Conservation (phyloP, 495 filamentous ascomycete genomes). For the Aspergillus affinis region DNA sequence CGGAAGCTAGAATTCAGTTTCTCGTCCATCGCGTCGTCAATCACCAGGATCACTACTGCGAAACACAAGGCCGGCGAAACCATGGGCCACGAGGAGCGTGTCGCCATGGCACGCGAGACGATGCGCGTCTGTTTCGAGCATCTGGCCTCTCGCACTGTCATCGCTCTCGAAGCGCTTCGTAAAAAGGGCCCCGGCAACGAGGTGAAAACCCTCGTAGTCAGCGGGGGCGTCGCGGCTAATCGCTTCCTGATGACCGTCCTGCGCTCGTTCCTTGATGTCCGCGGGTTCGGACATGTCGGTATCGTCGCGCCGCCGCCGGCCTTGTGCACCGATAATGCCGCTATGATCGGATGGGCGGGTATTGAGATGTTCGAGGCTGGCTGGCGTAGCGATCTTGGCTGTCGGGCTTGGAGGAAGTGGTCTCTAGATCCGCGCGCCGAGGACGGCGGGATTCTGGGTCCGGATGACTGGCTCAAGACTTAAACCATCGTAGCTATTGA, state of each 20-base stretch:
- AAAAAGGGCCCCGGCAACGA: slow-evolving; percentile 21
- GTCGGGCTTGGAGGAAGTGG: slow-evolving; percentile 71
- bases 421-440: slow-evolving; percentile 61
- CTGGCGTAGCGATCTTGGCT: slow-evolving; percentile 59
- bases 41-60: slow-evolving; percentile 43
- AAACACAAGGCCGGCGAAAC: slow-evolving; percentile 26
- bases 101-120: slow-evolving; percentile 61
- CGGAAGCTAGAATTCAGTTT: slow-evolving; percentile 61
- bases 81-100: slow-evolving; percentile 49
- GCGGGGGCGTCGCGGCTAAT: slow-evolving; percentile 89
- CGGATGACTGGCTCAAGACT: slow-evolving; percentile 34
- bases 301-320: slow-evolving; percentile 70
- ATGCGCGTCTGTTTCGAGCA: slow-evolving; percentile 91
- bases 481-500: background rate
- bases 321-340: slow-evolving; percentile 91
- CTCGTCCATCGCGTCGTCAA: slow-evolving; percentile 57
- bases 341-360: slow-evolving; percentile 97
- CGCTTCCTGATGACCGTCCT: slow-evolving; percentile 69
- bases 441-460: slow-evolving; percentile 52
- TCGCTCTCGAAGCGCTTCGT: slow-evolving; percentile 55
- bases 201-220: slow-evolving; percentile 70
- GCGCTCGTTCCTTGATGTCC: slow-evolving; percentile 56
- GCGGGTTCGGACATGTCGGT: slow-evolving; percentile 60
- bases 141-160: slow-evolving; percentile 66
- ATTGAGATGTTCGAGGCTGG: slow-evolving; percentile 88